These are phyloP conservation scores for Pythium coloratum DNA, from an alignment of 352 stramenopile genomes.

Conservation along the genomic window DNA sequence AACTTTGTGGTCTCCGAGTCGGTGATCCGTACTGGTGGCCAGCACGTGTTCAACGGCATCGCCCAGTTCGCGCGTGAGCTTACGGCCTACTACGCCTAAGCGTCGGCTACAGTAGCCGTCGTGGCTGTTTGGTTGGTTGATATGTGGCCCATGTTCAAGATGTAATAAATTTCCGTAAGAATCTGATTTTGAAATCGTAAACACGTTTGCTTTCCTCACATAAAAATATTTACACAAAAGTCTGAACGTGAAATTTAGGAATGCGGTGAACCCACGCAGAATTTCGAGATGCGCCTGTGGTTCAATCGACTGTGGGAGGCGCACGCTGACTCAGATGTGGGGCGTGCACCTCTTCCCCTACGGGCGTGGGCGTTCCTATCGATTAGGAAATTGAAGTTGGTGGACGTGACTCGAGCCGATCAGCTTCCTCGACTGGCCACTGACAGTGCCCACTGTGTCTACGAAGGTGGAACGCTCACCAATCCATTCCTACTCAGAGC, in stretches of 20 bases:
- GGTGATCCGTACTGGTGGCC: slow-evolving; percentile 2
- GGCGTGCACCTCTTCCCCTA: not conserved
- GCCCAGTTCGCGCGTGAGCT: slow-evolving; percentile 17
- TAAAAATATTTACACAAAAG: too few relatives aligned
- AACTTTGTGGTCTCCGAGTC: not conserved
- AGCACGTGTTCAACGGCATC: slow-evolving; percentile 5
- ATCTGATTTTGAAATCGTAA: not conserved
- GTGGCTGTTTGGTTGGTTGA: too few relatives aligned
- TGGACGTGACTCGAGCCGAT: too few relatives aligned
- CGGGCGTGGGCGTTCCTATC: not conserved
- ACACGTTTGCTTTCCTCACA: not conserved
- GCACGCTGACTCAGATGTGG: not conserved
- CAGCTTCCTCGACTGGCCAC: too few relatives aligned
- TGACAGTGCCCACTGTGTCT: too few relatives aligned
- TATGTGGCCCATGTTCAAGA: too few relatives aligned
- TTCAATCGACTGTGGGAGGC: not conserved
- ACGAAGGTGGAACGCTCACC: not conserved
- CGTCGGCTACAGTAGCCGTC: too few relatives aligned
- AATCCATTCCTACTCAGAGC: not conserved
- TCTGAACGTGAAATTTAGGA: too few relatives aligned
- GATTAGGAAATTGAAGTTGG: not conserved
- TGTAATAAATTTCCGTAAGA: not conserved
- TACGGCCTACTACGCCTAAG: not conserved
- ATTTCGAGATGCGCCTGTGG: not conserved
- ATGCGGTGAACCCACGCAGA: too few relatives aligned